Conservation (phyloP, 768 basidiomycete species). For the Phanerochaete carnosa region DNA sequence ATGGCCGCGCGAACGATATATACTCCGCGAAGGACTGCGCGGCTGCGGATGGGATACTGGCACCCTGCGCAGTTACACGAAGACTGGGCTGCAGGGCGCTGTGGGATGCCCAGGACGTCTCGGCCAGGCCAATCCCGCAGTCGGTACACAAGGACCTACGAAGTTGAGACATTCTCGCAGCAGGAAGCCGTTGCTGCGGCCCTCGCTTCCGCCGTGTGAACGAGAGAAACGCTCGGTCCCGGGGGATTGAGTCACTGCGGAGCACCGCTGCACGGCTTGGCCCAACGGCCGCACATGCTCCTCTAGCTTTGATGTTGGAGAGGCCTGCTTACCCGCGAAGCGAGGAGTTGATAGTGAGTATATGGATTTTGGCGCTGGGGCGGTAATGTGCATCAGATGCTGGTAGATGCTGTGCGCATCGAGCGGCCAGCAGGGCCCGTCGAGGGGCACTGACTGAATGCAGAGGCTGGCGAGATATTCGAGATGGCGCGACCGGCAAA, state of each 20-base stretch:
- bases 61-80: not conserved
- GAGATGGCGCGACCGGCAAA: no score
- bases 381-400: not conserved
- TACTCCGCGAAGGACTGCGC: not conserved
- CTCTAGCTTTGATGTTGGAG: not conserved
- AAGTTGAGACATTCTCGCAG: not conserved
- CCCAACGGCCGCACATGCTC: not conserved
- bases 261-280: not conserved
- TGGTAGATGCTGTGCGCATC: not conserved
- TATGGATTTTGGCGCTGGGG: conserved; percentile 1
- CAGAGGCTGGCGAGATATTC: not conserved
- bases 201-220: conserved; percentile 2
- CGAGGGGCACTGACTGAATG: not conserved
- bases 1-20: not conserved
- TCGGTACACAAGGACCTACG: not conserved
- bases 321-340: not conserved
- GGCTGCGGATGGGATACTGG: not conserved
- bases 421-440: not conserved
- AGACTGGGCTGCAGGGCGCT: not conserved
- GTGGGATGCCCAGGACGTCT: not conserved
- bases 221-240: not conserved
- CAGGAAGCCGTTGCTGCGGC: not conserved
- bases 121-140: not conserved
- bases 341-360: not conserved
- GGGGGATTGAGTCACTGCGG: not conserved